Conservation (phyloP, 208 protist genomes). For the Leishmania arabica region DNA sequence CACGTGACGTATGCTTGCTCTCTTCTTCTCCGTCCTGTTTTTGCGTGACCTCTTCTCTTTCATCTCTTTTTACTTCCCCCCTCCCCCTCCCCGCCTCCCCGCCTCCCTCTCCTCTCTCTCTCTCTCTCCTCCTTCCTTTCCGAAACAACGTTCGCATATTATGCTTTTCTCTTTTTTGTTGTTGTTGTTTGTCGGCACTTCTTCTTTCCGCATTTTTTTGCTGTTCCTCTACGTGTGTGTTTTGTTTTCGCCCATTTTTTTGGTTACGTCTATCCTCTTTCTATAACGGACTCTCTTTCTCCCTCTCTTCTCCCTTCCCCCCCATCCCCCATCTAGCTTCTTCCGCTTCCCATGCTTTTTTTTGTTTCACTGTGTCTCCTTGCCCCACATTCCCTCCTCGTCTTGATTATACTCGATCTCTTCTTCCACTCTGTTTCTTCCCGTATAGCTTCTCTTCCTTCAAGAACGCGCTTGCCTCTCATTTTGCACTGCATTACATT, state of each 20-base stretch:
- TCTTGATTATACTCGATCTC: background rate
- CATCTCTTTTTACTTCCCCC: background rate
- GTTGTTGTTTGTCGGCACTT: background rate
- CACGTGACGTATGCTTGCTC: background rate
- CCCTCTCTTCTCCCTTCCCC: background rate
- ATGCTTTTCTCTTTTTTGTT: background rate
- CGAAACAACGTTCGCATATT: background rate
- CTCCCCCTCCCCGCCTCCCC: background rate
- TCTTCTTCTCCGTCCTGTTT: background rate
- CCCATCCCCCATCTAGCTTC: background rate
- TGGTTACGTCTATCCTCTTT: background rate
- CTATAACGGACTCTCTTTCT: background rate
- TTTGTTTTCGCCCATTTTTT: background rate
- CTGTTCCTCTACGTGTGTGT: background rate
- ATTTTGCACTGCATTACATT: background rate
- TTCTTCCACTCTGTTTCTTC: background rate
- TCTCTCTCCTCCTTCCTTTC: background rate
- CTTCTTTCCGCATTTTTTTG: background rate
- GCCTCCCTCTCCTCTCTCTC: background rate
- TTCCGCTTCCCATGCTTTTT: background rate
- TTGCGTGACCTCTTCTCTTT: background rate
- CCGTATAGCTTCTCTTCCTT: background rate
- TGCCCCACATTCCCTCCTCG: background rate
- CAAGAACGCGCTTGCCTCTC: background rate
- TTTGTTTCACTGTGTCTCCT: background rate